Conservation (phyloP, 352 stramenopile species). For the Phytophthora sp. region DNA sequence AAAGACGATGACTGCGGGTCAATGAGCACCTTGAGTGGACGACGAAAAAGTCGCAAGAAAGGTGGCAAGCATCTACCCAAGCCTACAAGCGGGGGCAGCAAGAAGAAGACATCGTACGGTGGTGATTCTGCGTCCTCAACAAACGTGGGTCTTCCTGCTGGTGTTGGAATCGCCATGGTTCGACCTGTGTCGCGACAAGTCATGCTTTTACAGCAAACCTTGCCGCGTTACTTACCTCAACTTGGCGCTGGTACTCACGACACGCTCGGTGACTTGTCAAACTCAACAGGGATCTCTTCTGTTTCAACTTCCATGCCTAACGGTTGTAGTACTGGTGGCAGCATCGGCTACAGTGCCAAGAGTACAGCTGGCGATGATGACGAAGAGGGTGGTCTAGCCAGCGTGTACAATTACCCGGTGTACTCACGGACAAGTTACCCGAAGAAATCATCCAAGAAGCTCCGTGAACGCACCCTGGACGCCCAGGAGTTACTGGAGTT, state of each 20-base stretch:
- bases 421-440: conserved; percentile 43
- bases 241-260: conserved; percentile 35
- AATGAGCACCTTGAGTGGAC: conserved; percentile 29
- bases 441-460: conserved; percentile 61
- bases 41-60: conserved; percentile 49
- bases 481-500: conserved; percentile 55
- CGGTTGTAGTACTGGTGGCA: neutral
- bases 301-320: too few species aligned
- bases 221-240: conserved; percentile 54
- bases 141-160: conserved; percentile 23
- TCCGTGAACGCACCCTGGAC: conserved; percentile 43
- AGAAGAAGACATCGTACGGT: conserved; percentile 40
- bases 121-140: conserved; percentile 4
- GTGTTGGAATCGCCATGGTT: conserved; percentile 39
- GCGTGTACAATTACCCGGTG: conserved; percentile 69
- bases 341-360: conserved; percentile 13
- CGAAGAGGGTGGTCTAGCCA: conserved; percentile 18
- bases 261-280: conserved; percentile 22
- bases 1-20: conserved; percentile 49
- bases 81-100: conserved; percentile 31
- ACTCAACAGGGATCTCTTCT: conserved; percentile 13
- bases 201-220: conserved; percentile 37
- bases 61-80: conserved; percentile 49
- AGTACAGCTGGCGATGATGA: conserved; percentile 18
- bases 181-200: conserved; percentile 53